These are phyloP conservation scores for Fusarium floridanum DNA, from an alignment of 2,329 filamentous ascomycete genomes.

Conservation along the genomic window DNA sequence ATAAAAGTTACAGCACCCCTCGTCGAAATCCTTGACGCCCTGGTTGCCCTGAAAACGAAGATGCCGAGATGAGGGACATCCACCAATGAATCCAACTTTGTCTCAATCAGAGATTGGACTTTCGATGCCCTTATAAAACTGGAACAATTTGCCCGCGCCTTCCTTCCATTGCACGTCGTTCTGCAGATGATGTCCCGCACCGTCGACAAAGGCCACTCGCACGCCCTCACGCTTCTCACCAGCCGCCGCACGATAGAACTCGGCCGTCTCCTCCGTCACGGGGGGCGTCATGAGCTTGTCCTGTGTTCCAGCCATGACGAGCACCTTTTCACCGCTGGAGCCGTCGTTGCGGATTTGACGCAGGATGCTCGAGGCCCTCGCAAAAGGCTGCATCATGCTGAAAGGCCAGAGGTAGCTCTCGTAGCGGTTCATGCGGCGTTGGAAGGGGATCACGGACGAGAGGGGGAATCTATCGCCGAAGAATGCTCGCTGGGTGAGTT, in stretches of 20 bases:
- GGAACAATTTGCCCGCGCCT: slow-evolving; percentile 59
- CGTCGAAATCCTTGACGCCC: slow-evolving; percentile 7
- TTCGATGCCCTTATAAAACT: slow-evolving; percentile 52
- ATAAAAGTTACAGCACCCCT: slow-evolving; percentile 10
- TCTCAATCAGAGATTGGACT: neutral
- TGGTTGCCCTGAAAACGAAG: slow-evolving; percentile 6
- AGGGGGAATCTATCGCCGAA: slow-evolving; percentile 61
- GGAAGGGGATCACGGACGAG: slow-evolving; percentile 57
- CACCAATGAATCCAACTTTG: neutral
- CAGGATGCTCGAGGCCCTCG: slow-evolving; percentile 56
- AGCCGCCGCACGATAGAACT: slow-evolving; percentile 41
- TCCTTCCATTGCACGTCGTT: slow-evolving; percentile 64
- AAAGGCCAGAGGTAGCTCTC: slow-evolving; percentile 67
- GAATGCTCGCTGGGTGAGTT: slow-evolving; percentile 63
- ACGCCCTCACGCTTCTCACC: slow-evolving; percentile 50
- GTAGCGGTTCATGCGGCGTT: slow-evolving; percentile 59
- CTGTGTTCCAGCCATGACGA: slow-evolving; percentile 55
- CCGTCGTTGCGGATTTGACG: slow-evolving; percentile 48
- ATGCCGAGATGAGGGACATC: slow-evolving; percentile 4
- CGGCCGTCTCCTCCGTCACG: slow-evolving; percentile 55
- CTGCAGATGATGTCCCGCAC: slow-evolving; percentile 65
- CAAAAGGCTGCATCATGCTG: slow-evolving; percentile 61
- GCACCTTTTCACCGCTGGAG: slow-evolving; percentile 44
- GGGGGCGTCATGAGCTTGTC: slow-evolving; percentile 57
- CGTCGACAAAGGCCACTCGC: slow-evolving; percentile 56